phyloP scores from a whole-genome alignment of 208 protist genomes.

The Trypanosoma platydactyli region DNA sequence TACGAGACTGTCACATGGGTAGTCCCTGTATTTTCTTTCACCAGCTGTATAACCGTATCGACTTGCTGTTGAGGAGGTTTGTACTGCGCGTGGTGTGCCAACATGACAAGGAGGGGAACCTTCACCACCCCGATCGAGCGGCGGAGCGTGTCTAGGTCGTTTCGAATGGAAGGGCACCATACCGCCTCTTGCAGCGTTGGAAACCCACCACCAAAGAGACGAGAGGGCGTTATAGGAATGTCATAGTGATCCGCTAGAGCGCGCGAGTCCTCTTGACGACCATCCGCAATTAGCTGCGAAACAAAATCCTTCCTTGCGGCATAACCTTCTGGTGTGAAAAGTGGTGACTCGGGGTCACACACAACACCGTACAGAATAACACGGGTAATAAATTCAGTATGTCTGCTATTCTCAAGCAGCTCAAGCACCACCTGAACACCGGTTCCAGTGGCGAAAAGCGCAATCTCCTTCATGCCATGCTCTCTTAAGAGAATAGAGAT shows the following conservation, averaged over 20 bases:
- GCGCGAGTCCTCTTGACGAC: constrained; percentile 45
- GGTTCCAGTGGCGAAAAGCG: constrained; percentile 71
- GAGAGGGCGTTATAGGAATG: constrained; percentile 65
- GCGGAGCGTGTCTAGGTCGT: constrained; percentile 31
- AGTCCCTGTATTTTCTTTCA: constrained; percentile 31
- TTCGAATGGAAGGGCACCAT: constrained; percentile 52
- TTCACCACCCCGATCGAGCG: constrained; percentile 34
- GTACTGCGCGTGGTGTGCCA: constrained; percentile 62
- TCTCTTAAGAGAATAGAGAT: constrained; percentile 44
- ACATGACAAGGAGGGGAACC: constrained; percentile 59
- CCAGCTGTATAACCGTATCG: constrained; percentile 25
- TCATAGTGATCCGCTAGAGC: constrained; percentile 61
- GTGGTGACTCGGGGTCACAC: constrained; percentile 24
- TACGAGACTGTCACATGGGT: constrained; percentile 48
- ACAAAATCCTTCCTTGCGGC: constrained; percentile 37
- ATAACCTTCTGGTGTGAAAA: constrained; percentile 40
- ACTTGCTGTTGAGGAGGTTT: constrained; percentile 32
- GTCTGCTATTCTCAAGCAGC: constrained; percentile 36
- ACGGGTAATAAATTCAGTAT: constrained; percentile 44
- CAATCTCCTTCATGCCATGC: constrained; percentile 56
- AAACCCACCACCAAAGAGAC: constrained; percentile 41
- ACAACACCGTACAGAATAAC: constrained; percentile 75
- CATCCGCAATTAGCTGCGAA: constrained; percentile 35
- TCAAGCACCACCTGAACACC: constrained; percentile 73
- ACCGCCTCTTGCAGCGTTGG: constrained; percentile 76